Conservation (phyloP, 139 green algal species). For the Volvox africanus region DNA sequence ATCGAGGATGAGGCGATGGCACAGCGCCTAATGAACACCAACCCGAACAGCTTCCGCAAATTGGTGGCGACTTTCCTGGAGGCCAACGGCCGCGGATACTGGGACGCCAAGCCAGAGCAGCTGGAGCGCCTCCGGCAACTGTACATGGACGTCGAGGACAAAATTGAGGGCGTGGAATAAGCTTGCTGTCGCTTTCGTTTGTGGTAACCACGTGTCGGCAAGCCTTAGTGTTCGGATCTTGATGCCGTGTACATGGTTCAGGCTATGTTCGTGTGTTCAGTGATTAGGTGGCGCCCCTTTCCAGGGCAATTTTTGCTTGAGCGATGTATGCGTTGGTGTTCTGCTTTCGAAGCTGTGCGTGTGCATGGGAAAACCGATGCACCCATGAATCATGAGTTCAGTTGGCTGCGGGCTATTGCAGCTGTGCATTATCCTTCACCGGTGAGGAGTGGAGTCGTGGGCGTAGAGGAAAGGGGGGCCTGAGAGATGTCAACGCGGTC, state of each 20-base stretch:
- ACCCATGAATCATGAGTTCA: background rate
- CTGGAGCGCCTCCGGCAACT: conserved; percentile 93
- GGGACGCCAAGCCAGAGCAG: conserved; percentile 94
- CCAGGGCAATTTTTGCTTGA: conserved; percentile 15
- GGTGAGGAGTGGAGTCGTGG: background rate
- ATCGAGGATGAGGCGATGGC: conserved; percentile 98
- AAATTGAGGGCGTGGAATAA: conserved; percentile 98
- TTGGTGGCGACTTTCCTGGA: conserved; percentile 98
- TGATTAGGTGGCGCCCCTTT: background rate
- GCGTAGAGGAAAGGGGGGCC: background rate
- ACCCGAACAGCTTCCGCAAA: conserved; percentile 94
- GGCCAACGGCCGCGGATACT: conserved; percentile 97
- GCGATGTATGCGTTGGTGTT: conserved; percentile 9
- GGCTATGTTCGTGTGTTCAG: background rate
- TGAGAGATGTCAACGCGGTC: background rate
- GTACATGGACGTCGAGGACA: conserved; percentile 96
- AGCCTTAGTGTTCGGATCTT: too few relatives aligned
- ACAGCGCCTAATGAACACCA: conserved; percentile 95
- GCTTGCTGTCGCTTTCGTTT: background rate
- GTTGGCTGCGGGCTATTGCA: background rate
- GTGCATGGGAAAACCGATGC: background rate
- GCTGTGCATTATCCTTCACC: background rate
- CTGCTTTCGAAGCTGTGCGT: background rate
- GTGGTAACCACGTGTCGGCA: too few relatives aligned
- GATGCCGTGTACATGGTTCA: background rate